Percentiles rank a stretch among this genome's conserved stretches.
Evolutionary conservation across 2,329 filamentous ascomycete species (phyloP).

Genomic region (Parascedosporium putredinis): DNA sequence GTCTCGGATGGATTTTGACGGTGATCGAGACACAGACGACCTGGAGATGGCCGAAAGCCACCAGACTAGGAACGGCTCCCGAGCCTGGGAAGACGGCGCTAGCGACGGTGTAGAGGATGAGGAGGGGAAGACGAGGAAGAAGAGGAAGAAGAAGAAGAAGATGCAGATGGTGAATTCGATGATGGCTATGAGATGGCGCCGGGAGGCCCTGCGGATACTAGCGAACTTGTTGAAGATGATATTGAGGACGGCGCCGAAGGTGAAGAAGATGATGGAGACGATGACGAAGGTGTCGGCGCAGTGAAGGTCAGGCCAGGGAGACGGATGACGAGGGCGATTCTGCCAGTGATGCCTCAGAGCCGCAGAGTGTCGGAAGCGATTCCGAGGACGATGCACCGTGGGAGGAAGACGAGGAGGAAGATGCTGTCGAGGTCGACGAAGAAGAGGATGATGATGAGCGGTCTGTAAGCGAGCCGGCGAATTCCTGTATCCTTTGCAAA

Average conservation of each 20-base stretch:
- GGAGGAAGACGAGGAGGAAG: constrained; percentile 47
- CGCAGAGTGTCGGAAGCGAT: constrained; percentile 41
- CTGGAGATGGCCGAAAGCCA: constrained; percentile 25
- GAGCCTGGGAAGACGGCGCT: constrained; percentile 12
- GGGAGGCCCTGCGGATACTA: neutral
- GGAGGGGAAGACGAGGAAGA: no score
- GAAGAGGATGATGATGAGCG: constrained; percentile 46
- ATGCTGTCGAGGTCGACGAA: constrained; percentile 35
- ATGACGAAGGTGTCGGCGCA: constrained; percentile 45
- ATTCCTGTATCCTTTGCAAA: constrained; percentile 61
- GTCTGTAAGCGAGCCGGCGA: constrained; percentile 38
- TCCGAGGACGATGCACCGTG: constrained; percentile 47
- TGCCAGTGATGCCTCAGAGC: constrained; percentile 32
- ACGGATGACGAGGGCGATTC: constrained; percentile 28
- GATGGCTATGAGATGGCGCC: constrained; percentile 19
- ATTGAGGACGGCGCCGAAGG: constrained; percentile 19
- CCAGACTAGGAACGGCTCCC: constrained; percentile 17
- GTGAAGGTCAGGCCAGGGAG: constrained; percentile 47
- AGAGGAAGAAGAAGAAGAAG: constrained; percentile 30
- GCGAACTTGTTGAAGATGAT: constrained; percentile 9
- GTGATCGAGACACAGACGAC: constrained; percentile 34
- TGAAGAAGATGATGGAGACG: constrained; percentile 21
- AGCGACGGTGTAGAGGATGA: constrained; percentile 24
- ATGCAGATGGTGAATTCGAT: constrained; percentile 32
- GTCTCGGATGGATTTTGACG: no score